phyloP scores from a whole-genome alignment of 768 basidiomycete species.

The Piloderma croceum region DNA sequence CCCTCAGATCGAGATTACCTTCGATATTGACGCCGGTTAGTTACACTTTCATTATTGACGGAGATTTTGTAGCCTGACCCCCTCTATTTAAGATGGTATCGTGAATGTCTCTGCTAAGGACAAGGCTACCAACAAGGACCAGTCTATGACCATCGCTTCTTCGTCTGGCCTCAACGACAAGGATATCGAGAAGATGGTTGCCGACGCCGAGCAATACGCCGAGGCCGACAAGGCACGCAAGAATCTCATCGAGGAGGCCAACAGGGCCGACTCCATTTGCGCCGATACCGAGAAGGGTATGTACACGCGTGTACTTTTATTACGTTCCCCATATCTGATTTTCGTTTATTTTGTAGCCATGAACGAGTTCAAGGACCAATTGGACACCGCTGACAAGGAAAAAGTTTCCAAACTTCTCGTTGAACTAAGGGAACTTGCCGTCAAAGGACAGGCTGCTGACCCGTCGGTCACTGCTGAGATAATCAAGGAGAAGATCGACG shows the following conservation, averaged over 20 bases:
- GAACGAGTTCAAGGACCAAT: constrained; percentile 96
- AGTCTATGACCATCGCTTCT: constrained; percentile 96
- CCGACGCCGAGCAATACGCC: constrained; percentile 89
- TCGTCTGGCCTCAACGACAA: constrained; percentile 94
- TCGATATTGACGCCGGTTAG: constrained; percentile 94
- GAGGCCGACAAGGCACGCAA: constrained; percentile 89
- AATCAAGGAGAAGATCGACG: constrained; percentile 89
- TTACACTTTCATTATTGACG: constrained; percentile 5
- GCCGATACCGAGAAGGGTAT: constrained; percentile 92
- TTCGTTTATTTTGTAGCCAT: constrained; percentile 59
- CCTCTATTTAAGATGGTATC: constrained; percentile 73
- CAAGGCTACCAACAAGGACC: constrained; percentile 86
- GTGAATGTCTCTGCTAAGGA: constrained; percentile 97
- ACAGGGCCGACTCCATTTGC: constrained; percentile 93
- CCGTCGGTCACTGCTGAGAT: constrained; percentile 72
- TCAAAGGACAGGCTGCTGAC: constrained; percentile 87
- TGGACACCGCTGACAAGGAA: constrained; percentile 88
- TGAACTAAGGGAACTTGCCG: constrained; percentile 84
- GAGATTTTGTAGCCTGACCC: too few relatives aligned
- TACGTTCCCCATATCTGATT: constrained; percentile 7
- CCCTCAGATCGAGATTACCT: constrained; percentile 79
- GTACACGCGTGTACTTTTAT: constrained; percentile 10
- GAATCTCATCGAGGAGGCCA: constrained; percentile 88
- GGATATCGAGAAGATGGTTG: constrained; percentile 96
- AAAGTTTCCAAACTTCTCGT: constrained; percentile 83